phyloP scores from a whole-genome alignment of 2,329 filamentous ascomycete genomes.

The Neonectria hederae region DNA sequence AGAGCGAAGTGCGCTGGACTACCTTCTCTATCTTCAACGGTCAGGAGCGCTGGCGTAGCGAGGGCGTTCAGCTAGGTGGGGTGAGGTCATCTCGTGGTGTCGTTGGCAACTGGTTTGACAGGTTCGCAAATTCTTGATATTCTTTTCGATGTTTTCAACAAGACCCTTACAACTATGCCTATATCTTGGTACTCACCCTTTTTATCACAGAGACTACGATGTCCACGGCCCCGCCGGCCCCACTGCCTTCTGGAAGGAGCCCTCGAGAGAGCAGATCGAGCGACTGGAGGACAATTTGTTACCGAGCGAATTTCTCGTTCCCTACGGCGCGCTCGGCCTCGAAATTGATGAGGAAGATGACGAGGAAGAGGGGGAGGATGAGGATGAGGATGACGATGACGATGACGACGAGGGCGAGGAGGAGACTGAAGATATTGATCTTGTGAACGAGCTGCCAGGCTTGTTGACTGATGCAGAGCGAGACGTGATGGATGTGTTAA shows the following conservation, averaged over 20 bases:
- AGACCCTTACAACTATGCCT: neutral
- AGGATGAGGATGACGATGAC: constrained; percentile 28
- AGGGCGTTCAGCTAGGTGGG: constrained; percentile 79
- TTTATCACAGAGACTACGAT: constrained; percentile 65
- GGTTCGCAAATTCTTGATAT: constrained; percentile 55
- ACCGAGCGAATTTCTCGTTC: constrained; percentile 44
- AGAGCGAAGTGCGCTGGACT: constrained; percentile 81
- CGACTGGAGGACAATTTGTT: constrained; percentile 45
- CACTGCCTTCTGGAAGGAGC: constrained; percentile 81
- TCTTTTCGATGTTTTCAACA: neutral
- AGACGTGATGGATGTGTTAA: constrained; percentile 28
- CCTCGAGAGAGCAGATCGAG: constrained; percentile 53
- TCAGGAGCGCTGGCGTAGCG: constrained; percentile 78
- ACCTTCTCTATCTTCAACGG: constrained; percentile 71
- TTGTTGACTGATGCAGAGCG: constrained; percentile 34
- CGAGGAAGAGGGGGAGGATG: constrained; percentile 24
- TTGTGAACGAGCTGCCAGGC: constrained; percentile 29
- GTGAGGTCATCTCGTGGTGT: constrained; percentile 71
- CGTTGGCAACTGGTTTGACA: constrained; percentile 81
- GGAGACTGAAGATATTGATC: constrained; percentile 27
- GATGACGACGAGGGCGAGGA: constrained; percentile 26
- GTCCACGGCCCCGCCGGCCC: constrained; percentile 76
- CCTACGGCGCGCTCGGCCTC: constrained; percentile 38
- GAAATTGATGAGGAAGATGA: constrained; percentile 40
- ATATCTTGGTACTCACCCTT: neutral